Evolutionary conservation across 2,329 filamentous ascomycete species (phyloP).

Genomic region (Teratosphaeria viscida): DNA sequence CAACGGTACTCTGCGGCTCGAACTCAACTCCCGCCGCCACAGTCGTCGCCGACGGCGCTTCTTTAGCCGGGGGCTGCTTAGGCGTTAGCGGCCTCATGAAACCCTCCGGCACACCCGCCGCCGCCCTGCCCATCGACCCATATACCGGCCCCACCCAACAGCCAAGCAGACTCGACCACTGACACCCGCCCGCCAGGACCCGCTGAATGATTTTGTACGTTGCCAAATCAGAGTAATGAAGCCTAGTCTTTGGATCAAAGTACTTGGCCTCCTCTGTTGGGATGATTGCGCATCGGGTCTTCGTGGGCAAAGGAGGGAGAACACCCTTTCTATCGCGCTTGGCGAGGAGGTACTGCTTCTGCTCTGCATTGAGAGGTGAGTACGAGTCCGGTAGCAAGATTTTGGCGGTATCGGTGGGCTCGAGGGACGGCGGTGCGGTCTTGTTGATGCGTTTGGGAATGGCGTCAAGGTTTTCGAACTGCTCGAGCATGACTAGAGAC

Average conservation of each 20-base stretch:
- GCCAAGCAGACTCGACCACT: constrained; percentile 71
- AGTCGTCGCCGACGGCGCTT: neutral
- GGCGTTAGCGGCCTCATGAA: constrained; percentile 39
- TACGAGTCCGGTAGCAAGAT: constrained; percentile 39
- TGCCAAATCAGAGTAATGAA: constrained; percentile 67
- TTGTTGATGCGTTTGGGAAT: constrained; percentile 13
- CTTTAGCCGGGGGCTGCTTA: neutral
- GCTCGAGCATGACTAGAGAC: constrained; percentile 23
- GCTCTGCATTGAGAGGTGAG: constrained; percentile 42
- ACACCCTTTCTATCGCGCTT: constrained; percentile 35
- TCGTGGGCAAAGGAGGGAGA: constrained; percentile 24
- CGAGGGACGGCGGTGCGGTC: constrained; percentile 25
- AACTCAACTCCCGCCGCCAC: neutral
- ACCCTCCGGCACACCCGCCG: constrained; percentile 67
- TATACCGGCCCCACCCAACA: constrained; percentile 60
- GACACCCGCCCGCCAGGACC: constrained; percentile 61
- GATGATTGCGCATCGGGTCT: constrained; percentile 65
- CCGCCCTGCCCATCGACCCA: constrained; percentile 43
- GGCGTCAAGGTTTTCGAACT: constrained; percentile 24
- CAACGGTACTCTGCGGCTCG: neutral
- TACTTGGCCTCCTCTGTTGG: constrained; percentile 58
- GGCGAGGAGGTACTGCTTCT: constrained; percentile 42
- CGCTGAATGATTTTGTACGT: constrained; percentile 77
- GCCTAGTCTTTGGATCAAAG: constrained; percentile 70
- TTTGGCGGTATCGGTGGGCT: constrained; percentile 47